Evolutionary conservation across 176 grass and related monocot genomes (phyloP).

Genomic region (Dactylis glomerata): DNA sequence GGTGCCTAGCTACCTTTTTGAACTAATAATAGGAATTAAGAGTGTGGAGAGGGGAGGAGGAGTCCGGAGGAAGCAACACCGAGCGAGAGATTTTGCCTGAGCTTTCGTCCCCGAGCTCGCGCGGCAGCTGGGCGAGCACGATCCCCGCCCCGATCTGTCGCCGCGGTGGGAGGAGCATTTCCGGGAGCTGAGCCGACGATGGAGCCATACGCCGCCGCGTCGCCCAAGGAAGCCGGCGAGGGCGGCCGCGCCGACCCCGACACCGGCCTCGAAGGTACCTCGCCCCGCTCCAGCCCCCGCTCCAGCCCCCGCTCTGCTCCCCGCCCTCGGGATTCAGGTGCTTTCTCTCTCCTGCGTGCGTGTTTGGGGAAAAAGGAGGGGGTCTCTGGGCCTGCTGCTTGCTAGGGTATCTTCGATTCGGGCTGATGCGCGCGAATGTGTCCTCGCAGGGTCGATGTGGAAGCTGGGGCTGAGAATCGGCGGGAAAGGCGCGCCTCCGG

Average conservation of each 20-base stretch:
- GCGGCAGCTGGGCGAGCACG: background rate
- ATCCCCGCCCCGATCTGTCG: conserved; percentile 36
- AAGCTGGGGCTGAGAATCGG: conserved; percentile 64
- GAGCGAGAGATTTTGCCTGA: background rate
- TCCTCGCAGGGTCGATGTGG: conserved; percentile 70
- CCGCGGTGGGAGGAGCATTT: background rate
- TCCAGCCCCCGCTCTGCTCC: background rate
- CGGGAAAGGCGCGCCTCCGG: background rate
- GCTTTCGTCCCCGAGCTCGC: no score
- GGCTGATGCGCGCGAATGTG: conserved; percentile 9
- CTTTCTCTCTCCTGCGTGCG: background rate
- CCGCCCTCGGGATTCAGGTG: background rate
- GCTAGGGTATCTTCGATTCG: conserved; percentile 47
- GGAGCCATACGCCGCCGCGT: conserved; percentile 35
- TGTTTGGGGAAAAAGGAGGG: background rate
- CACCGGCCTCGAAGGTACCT: conserved; percentile 68
- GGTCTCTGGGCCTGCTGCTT: background rate
- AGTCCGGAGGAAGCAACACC: conserved; percentile 28
- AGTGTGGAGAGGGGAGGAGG: background rate
- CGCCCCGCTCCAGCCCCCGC: background rate
- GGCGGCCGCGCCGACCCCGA: conserved; percentile 8
- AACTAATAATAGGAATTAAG: no score
- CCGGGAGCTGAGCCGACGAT: conserved; percentile 25
- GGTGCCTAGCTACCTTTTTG: no score
- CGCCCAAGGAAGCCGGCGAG: background rate